Evolutionary conservation across 1,139 yeast genomes (phyloP), one percentile per base, ranked within the genome.

Genomic region (Arxiozyma telluris): DNA sequence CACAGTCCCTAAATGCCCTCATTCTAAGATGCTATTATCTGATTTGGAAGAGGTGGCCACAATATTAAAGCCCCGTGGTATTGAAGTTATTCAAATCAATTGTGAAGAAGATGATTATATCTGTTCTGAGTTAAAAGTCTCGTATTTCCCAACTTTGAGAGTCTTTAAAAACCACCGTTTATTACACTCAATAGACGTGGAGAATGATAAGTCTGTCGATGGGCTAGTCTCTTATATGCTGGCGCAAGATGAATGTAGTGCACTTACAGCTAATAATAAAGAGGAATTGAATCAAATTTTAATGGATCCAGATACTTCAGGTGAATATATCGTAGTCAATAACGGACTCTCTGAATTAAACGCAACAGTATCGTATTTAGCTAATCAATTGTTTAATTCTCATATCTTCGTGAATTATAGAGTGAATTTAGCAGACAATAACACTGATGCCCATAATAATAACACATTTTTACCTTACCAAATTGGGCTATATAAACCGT

Each of bases 1-100:
- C 76, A 93, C 84, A 71, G 97, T 98, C 30, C 97, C 98, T 67
- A 91, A 98, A 98, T 93, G 98, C 77, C 97, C 98, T n/a, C 96
- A 93, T 76, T 93, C 98, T 76, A 88, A 93, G 78, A 81, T 82
- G 57, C 77, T 94, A 61, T 96, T 90, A 23, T 98, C 98, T 49
- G 91, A 93, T 72, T 88, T 81, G 67, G 79, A 84, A 60, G 72
- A 78, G 64, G 98, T 98, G 51, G 96, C 98, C 51, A 83, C 87
- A 59, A 64, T 69, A 34, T 78, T 93, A 67, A 80, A 79, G 60
- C 83, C 78, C 50, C 74, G 84, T 59, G 76, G 79, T 58, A 84
- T 91, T 71, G 80, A 83, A 61, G 78, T 93, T 64, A 97, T 93
- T 56, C 96, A 93, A 76, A 76, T 93, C 60, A 97, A 94, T 75